A percentile compares a stretch with the other conserved stretches of the same genome.
Evolutionary conservation across 1,284 basidiomycete genomes (phyloP).

Genomic region (Mycena sp.): DNA sequence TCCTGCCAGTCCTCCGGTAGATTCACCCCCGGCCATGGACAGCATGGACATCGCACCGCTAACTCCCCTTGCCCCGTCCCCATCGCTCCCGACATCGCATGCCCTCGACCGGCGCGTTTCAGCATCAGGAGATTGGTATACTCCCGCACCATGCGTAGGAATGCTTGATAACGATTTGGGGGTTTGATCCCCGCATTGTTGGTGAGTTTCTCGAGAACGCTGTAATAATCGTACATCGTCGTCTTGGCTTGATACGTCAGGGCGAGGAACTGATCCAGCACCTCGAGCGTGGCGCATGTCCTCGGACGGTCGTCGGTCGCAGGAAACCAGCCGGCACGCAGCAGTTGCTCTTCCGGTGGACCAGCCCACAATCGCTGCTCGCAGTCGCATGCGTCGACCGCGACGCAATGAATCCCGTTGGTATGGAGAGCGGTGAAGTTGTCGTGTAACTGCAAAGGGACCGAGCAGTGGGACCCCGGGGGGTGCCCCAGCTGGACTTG

Average conservation of each 20-base stretch:
- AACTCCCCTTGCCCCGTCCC: conserved; percentile 4
- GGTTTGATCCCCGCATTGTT: conserved; percentile 27
- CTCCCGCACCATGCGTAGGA: too few relatives aligned
- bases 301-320: conserved; percentile 13
- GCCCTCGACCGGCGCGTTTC: too few relatives aligned
- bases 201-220: conserved; percentile 24
- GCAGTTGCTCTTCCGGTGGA: conserved; percentile 38
- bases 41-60: neutral
- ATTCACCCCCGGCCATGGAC: conserved; percentile 2
- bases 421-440: conserved; percentile 46
- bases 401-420: conserved; percentile 46
- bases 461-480: neutral
- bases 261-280: conserved; percentile 34
- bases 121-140: too few relatives aligned
- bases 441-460: neutral
- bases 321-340: conserved; percentile 43
- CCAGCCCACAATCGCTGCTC: neutral
- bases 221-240: conserved; percentile 37
- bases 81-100: too few relatives aligned
- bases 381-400: conserved; percentile 48
- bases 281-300: conserved; percentile 20
- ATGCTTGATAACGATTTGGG: neutral
- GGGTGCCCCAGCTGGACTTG: too few relatives aligned
- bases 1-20: conserved; percentile 1
- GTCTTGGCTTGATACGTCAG: conserved; percentile 38